Percentiles rank a stretch among this genome's conserved stretches.
phyloP scores from a whole-genome alignment of 257 asterid genomes.

The Eustoma russellianum region DNA sequence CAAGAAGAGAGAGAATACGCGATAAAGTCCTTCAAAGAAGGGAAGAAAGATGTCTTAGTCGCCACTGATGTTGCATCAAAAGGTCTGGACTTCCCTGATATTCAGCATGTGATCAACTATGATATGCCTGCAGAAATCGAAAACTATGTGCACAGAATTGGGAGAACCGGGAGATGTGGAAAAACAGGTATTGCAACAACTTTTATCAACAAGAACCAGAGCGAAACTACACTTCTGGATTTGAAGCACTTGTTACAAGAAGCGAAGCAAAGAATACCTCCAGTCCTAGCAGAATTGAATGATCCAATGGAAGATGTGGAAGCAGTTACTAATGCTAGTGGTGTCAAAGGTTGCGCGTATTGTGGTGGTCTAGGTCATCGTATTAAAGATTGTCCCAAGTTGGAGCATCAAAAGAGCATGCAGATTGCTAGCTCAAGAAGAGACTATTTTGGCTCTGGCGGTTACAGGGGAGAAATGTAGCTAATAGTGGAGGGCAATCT shows the following conservation, averaged over 20 bases:
- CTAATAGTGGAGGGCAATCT: no score
- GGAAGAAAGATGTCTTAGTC: slow-evolving; percentile 73
- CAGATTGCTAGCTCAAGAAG: slow-evolving; percentile 69
- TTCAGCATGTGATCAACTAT: slow-evolving; percentile 73
- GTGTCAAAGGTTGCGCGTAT: slow-evolving; percentile 69
- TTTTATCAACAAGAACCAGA: slow-evolving; percentile 72
- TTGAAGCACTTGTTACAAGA: slow-evolving; percentile 76
- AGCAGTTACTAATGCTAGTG: slow-evolving; percentile 67
- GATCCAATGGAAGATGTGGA: slow-evolving; percentile 80
- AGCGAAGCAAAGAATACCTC: slow-evolving; percentile 80
- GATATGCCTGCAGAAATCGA: slow-evolving; percentile 95
- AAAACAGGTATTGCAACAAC: slow-evolving; percentile 83
- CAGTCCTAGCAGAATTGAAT: slow-evolving; percentile 61
- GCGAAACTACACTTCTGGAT: slow-evolving; percentile 65
- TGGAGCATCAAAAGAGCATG: slow-evolving; percentile 68
- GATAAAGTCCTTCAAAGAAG: slow-evolving; percentile 64
- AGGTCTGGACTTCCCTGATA: slow-evolving; percentile 81
- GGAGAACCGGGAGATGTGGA: slow-evolving; percentile 78
- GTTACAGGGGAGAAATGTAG: slow-evolving; percentile 81
- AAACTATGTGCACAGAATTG: slow-evolving; percentile 77
- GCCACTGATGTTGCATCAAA: slow-evolving; percentile 89
- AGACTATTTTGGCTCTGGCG: slow-evolving; percentile 71
- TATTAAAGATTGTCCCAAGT: slow-evolving; percentile 70
- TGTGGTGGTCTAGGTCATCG: slow-evolving; percentile 88
- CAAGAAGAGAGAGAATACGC: slow-evolving; percentile 85